Conservation (phyloP, 176 grass and related monocot species). For the Oryza meyeriana region DNA sequence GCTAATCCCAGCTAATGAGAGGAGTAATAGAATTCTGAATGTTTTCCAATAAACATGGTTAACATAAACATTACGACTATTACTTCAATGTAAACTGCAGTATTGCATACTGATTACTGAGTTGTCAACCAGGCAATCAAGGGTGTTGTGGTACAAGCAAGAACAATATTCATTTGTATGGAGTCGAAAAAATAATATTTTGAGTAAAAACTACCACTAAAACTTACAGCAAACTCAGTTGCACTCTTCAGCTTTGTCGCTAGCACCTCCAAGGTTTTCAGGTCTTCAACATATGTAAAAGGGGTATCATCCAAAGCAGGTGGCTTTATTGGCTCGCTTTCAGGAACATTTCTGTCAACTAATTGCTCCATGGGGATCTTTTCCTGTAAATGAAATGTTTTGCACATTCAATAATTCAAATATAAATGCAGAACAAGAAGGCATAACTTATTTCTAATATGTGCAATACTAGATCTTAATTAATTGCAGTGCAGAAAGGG, state of each 20-base stretch:
- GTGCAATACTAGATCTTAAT: background rate
- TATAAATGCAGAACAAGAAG: slow-evolving; percentile 20
- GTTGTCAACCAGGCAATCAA: background rate
- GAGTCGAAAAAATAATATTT: slow-evolving; percentile 11
- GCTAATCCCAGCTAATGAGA: background rate
- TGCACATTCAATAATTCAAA: slow-evolving; percentile 8
- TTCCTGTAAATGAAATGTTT: slow-evolving; percentile 49
- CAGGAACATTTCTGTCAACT: slow-evolving; percentile 57
- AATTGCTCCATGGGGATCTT: slow-evolving; percentile 54
- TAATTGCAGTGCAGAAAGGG: background rate
- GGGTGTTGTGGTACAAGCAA: background rate
- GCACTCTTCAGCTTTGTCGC: slow-evolving; percentile 60
- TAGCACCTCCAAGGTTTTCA: slow-evolving; percentile 72
- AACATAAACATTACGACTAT: background rate
- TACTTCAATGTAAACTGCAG: background rate
- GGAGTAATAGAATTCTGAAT: slow-evolving; percentile 12
- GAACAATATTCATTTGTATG: background rate
- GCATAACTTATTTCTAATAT: background rate
- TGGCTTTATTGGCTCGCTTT: slow-evolving; percentile 65
- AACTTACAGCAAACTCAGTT: slow-evolving; percentile 89
- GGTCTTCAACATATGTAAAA: slow-evolving; percentile 75
- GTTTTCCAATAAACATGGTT: slow-evolving; percentile 5
- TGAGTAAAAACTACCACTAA: background rate
- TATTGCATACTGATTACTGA: background rate
- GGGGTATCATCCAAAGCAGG: slow-evolving; percentile 61